Base-by-base conservation (phyloP, 352 stramenopile species). In the Globisporangium carolinianum region DNA sequence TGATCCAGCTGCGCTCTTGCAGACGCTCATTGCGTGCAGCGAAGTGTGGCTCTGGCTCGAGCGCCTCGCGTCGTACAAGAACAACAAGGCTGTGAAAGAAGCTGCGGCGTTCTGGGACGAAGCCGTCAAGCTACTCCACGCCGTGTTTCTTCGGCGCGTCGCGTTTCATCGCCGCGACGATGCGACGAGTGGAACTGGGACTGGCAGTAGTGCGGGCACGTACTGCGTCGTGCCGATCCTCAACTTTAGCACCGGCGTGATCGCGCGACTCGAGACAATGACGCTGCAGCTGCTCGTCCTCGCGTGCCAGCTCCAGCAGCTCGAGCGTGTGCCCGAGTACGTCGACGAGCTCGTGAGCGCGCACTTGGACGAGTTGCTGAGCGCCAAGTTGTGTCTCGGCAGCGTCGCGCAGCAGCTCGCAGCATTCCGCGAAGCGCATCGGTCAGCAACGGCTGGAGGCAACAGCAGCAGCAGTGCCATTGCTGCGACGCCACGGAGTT, bases 11-110 rank as follows among this genome's bases (percentile, higher is more conserved):
- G 66, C 66, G n/a, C 85, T 87, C 41, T 67, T 91, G 24, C 71
- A 65, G 32, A 83, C 75, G 5, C 51, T 93, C 1, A 81, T 91
- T 17, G 73, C 68, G 43, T 86, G 73, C 55, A 75, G 72, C 32
- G 71, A 93, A 70, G 72, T 75, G n/a, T 93, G 83, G 83, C 70
- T 87, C 8, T 91, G 80, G 79, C 67, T 93, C 1, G 80, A 93
- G 57, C 73, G 74, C 0, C 74, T 93, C 42, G 75, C 78, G 7
- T 83, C 79, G 6, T 89, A 90, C 59, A 92, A 93, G 56, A 86
- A 75, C 42, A 74, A 89, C 36, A 83, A 84, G 14, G 76, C 81
- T 14, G 60, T 93, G 53, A 91, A 91, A 57, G 80, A 93, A 41
- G 75, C 73, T 14, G 79, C 75, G 0, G 77, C 83, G 0, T 91